Percentiles rank a stretch among this genome's conserved stretches.
Conservation (phyloP, 768 basidiomycete genomes). For the Polyporus arcularius region DNA sequence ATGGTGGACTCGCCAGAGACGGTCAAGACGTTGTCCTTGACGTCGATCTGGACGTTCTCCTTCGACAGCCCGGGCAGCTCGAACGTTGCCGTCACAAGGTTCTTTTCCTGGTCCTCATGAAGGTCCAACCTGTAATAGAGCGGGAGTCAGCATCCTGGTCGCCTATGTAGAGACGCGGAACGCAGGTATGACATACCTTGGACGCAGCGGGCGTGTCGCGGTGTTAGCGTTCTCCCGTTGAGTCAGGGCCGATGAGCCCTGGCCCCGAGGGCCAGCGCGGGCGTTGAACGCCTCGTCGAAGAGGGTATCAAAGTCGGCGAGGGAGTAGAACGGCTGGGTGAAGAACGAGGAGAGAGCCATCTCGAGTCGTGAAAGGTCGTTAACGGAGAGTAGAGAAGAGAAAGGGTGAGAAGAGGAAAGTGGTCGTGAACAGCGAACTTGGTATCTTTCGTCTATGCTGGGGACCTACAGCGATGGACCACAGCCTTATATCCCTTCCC, state of each 20-base stretch:
- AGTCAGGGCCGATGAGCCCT: neutral
- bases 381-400: slow-evolving; percentile 1
- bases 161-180: no score
- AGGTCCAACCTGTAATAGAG: slow-evolving; percentile 43
- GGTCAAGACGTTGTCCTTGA: slow-evolving; percentile 48
- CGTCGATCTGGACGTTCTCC: slow-evolving; percentile 52
- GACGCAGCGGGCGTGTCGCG: slow-evolving; percentile 16
- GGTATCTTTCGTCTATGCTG: slow-evolving; percentile 17
- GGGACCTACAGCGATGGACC: neutral
- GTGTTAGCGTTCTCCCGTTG: slow-evolving; percentile 6
- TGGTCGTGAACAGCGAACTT: slow-evolving; percentile 18
- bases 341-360: slow-evolving; percentile 40
- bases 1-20: slow-evolving; percentile 49
- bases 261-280: neutral
- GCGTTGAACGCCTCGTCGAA: slow-evolving; percentile 41
- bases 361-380: slow-evolving; percentile 18
- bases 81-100: slow-evolving; percentile 52
- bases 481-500: neutral
- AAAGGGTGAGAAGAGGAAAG: slow-evolving; percentile 10
- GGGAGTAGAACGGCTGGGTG: slow-evolving; percentile 43
- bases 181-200: slow-evolving; percentile 19
- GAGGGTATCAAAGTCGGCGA: slow-evolving; percentile 45
- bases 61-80: slow-evolving; percentile 57
- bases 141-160: neutral
- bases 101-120: slow-evolving; percentile 46